phyloP scores from a whole-genome alignment of 2,329 filamentous ascomycete species.

The Daldinia sp. region DNA sequence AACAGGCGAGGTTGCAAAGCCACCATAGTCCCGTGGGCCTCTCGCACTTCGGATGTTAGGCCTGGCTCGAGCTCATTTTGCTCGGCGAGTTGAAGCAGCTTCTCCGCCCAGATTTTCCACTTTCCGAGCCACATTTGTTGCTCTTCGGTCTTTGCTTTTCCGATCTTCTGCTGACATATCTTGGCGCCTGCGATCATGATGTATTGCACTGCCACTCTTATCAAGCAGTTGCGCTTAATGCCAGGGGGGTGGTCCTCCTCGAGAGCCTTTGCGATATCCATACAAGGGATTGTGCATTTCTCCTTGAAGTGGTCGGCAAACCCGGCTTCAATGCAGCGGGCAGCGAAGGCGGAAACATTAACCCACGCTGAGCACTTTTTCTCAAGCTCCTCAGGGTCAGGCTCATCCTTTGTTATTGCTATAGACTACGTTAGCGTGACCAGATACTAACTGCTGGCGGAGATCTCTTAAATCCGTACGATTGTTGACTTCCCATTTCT shows the following conservation, averaged over 20 bases:
- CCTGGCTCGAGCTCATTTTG: conserved; percentile 5
- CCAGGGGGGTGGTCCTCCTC: conserved; percentile 9
- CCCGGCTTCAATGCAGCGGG: conserved; percentile 15
- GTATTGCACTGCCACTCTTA: conserved; percentile 21
- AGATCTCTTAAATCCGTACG: neutral
- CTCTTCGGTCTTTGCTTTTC: neutral
- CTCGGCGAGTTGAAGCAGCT: conserved; percentile 6
- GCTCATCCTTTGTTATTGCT: conserved; percentile 13
- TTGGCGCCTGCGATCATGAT: conserved; percentile 15
- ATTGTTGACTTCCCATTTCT: conserved; percentile 5
- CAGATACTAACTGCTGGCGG: neutral
- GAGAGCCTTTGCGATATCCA: conserved; percentile 14
- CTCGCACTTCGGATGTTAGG: conserved; percentile 9
- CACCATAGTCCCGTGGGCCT: conserved; percentile 15
- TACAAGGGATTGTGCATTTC: conserved; percentile 1
- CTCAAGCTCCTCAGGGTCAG: neutral
- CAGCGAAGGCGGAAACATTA: conserved; percentile 18
- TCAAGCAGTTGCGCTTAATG: conserved; percentile 7
- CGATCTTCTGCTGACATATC: conserved; percentile 9
- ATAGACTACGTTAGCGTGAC: conserved; percentile 1
- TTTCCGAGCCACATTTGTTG: conserved; percentile 3
- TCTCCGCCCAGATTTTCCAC: conserved; percentile 21
- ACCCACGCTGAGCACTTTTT: conserved; percentile 8
- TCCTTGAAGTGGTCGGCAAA: conserved; percentile 10
- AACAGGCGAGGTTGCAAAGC: conserved; percentile 11